phyloP scores from a whole-genome alignment of 179 eudicot genomes.

The Monotropa hypopitys region DNA sequence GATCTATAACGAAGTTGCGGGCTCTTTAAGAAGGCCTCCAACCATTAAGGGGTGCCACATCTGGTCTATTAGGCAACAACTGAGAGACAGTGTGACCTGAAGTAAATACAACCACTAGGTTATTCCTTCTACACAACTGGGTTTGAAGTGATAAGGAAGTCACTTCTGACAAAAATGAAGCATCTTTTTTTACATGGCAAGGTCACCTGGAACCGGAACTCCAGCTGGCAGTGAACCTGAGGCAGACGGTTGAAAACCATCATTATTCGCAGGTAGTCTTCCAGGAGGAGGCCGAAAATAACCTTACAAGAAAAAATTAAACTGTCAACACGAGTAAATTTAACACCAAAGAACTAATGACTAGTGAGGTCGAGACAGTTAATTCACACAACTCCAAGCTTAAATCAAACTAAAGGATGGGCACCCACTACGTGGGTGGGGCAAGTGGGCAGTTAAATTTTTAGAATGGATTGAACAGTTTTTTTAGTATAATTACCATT shows the following conservation, averaged over 20 bases:
- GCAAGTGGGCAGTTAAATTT: background rate
- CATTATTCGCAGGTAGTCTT: slow-evolving; percentile 30
- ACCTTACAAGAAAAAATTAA: slow-evolving; percentile 27
- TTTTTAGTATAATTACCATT: too few species aligned
- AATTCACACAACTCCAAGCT: background rate
- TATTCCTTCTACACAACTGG: slow-evolving; percentile 8
- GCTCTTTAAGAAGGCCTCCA: slow-evolving; percentile 62
- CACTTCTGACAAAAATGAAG: slow-evolving; percentile 1
- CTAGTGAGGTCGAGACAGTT: background rate
- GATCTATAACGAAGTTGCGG: slow-evolving; percentile 7
- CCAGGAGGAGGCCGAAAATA: slow-evolving; percentile 48
- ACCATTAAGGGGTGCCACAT: slow-evolving; percentile 38
- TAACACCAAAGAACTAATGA: background rate
- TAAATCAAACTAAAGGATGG: background rate
- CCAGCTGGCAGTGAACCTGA: slow-evolving; percentile 27
- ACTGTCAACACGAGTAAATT: background rate
- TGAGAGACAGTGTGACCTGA: slow-evolving; percentile 45
- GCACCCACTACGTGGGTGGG: too few species aligned
- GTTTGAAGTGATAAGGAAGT: slow-evolving; percentile 1
- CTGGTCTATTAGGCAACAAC: slow-evolving; percentile 50
- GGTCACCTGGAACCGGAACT: slow-evolving; percentile 42
- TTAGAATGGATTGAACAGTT: too few species aligned
- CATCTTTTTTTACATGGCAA: slow-evolving; percentile 6
- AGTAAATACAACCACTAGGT: slow-evolving; percentile 13
- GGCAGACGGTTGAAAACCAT: slow-evolving; percentile 45